phyloP scores from a whole-genome alignment of 257 asterid genomes.

The Perilla frutescens region DNA sequence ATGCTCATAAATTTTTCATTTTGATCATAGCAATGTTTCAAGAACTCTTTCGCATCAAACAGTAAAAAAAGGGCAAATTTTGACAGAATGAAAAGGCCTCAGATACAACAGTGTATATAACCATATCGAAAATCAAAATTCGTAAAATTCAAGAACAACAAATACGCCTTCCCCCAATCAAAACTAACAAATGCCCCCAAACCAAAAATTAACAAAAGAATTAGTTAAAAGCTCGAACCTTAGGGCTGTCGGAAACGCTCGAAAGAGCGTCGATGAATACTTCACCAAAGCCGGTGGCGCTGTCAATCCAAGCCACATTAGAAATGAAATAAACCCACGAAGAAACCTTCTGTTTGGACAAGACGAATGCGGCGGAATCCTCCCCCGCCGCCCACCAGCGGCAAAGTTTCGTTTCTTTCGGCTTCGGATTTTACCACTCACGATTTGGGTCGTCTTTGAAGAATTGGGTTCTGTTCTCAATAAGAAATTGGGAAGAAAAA shows the following conservation, averaged over 20 bases:
- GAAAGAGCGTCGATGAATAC: constrained; percentile 66
- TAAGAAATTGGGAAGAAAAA: too few species aligned
- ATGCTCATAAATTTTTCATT: not conserved
- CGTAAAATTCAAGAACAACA: not conserved
- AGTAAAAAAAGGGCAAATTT: not conserved
- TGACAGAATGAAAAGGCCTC: not conserved
- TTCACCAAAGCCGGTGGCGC: constrained; percentile 83
- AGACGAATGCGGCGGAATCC: constrained; percentile 79
- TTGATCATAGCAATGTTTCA: not conserved
- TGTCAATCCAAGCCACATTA: constrained; percentile 78
- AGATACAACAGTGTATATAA: constrained; percentile 5
- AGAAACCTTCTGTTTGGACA: constrained; percentile 72
- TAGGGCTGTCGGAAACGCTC: constrained; percentile 69
- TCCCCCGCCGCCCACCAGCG: constrained; percentile 57
- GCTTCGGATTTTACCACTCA: constrained; percentile 51
- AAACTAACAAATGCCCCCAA: not conserved
- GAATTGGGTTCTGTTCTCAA: too few species aligned
- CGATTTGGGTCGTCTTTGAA: not conserved
- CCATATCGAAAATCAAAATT: not conserved
- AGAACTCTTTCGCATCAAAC: constrained; percentile 6
- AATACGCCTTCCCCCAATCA: not conserved
- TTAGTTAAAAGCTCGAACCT: constrained; percentile 52
- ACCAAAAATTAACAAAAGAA: not conserved
- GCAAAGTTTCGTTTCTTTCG: constrained; percentile 43
- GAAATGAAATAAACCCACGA: constrained; percentile 84